These are phyloP conservation scores for Trichoderma brevicompactum DNA, from an alignment of 2,329 filamentous ascomycete species.

Conservation along the genomic window DNA sequence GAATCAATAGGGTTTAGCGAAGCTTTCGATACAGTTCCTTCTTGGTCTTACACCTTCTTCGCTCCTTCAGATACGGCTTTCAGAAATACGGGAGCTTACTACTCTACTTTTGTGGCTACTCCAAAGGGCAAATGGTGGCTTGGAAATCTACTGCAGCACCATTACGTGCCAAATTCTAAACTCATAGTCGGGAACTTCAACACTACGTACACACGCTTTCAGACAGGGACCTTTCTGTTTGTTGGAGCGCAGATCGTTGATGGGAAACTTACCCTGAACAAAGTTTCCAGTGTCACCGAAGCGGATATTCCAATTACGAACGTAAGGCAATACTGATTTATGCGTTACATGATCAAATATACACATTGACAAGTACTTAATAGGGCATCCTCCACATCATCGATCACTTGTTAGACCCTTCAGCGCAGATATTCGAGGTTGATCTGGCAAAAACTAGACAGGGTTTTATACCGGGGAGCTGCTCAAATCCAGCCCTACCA, in stretches of 20 bases:
- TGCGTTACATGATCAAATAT: neutral
- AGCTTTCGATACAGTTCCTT: neutral
- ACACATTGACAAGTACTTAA: neutral
- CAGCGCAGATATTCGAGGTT: neutral
- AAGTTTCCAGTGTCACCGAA: neutral
- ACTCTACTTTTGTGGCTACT: neutral
- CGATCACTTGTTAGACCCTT: constrained; percentile 2
- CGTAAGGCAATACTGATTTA: neutral
- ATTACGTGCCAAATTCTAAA: neutral
- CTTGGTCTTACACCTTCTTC: neutral
- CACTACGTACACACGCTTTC: neutral
- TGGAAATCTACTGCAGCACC: constrained; percentile 1
- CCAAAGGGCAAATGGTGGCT: constrained; percentile 12
- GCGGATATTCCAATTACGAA: neutral
- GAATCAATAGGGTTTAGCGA: neutral
- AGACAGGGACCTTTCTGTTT: neutral
- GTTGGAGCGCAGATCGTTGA: neutral
- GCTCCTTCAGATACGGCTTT: neutral
- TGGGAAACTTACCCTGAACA: neutral
- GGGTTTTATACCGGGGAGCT: neutral
- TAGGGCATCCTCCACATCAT: neutral
- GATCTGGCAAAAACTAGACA: neutral
- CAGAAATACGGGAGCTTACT: constrained; percentile 10
- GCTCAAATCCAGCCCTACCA: neutral
- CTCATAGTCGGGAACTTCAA: neutral